phyloP scores from a whole-genome alignment of 768 basidiomycete genomes.

The Calocybe indica region DNA sequence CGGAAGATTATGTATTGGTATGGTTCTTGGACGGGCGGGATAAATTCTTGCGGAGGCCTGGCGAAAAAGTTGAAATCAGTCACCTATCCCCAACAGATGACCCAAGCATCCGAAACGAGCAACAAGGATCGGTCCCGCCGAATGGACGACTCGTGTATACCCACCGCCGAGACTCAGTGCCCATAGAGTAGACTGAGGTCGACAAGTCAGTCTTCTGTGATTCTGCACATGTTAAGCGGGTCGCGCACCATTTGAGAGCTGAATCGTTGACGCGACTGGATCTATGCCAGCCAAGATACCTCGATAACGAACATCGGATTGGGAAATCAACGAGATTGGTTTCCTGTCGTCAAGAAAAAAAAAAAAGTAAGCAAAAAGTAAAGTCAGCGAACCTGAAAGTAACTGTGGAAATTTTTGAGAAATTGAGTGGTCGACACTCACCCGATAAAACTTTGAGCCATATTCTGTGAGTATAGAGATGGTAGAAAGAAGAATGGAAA shows the following conservation, averaged over 20 bases:
- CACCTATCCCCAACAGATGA: conserved; percentile 27
- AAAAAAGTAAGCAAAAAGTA: neutral
- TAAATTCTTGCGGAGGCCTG: conserved; percentile 72
- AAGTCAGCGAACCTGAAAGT: conserved; percentile 7
- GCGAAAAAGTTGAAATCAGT: conserved; percentile 2
- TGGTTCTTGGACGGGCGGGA: conserved; percentile 76
- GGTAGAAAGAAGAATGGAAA: conserved; percentile 1
- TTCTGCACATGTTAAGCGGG: neutral
- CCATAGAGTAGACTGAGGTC: conserved; percentile 74
- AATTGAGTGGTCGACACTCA: conserved; percentile 19
- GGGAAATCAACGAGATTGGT: conserved; percentile 85
- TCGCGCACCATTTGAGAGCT: conserved; percentile 73
- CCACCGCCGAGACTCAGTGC: conserved; percentile 79
- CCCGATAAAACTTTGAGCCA: conserved; percentile 79
- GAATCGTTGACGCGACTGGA: conserved; percentile 79
- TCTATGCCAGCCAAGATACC: conserved; percentile 86
- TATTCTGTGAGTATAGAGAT: conserved; percentile 21
- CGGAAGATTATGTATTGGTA: conserved; percentile 91
- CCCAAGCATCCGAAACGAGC: neutral
- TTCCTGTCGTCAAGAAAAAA: conserved; percentile 40
- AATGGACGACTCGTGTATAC: conserved; percentile 13
- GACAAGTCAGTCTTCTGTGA: neutral
- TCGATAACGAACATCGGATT: conserved; percentile 86
- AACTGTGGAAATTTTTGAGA: neutral
- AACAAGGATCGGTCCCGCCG: neutral